Conservation (phyloP, 768 basidiomycete species). For the Chiua virens region DNA sequence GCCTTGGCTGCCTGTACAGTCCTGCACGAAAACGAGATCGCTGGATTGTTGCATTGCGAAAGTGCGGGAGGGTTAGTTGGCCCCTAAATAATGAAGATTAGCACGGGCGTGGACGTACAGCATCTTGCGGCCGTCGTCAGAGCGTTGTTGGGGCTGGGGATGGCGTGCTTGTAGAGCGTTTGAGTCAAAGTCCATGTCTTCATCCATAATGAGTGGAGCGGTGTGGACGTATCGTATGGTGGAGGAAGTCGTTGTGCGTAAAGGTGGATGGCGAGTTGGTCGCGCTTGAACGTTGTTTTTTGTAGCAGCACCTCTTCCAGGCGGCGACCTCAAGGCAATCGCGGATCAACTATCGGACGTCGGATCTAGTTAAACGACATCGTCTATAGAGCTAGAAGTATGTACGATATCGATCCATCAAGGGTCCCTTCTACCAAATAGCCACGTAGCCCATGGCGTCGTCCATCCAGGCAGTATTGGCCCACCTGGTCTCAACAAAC, state of each 20-base stretch:
- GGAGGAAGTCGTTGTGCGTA: slow-evolving; percentile 6
- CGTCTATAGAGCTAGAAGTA: slow-evolving; percentile 16
- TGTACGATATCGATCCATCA: slow-evolving; percentile 18
- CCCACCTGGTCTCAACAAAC: slow-evolving; percentile 61
- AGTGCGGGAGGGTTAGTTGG: slow-evolving; percentile 13
- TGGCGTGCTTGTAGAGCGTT: slow-evolving; percentile 33
- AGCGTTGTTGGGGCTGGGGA: slow-evolving; percentile 35
- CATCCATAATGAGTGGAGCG: slow-evolving; percentile 55
- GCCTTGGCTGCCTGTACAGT: slow-evolving; percentile 91
- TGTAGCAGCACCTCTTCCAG: slow-evolving; percentile 23
- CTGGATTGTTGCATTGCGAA: slow-evolving; percentile 36
- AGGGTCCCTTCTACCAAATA: slow-evolving; percentile 51
- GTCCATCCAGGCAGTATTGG: slow-evolving; percentile 52
- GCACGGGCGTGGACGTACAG: slow-evolving; percentile 51
- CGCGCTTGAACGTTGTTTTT: slow-evolving; percentile 13
- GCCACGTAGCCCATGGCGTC: slow-evolving; percentile 65
- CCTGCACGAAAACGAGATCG: slow-evolving; percentile 93
- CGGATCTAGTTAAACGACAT: slow-evolving; percentile 29
- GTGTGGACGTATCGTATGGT: neutral
- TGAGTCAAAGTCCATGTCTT: slow-evolving; percentile 73
- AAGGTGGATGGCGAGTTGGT: slow-evolving; percentile 14
- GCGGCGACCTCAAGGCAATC: slow-evolving; percentile 36
- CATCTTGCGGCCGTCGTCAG: slow-evolving; percentile 60
- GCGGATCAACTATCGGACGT: slow-evolving; percentile 35
- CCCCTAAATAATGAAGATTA: slow-evolving; percentile 8